Evolutionary conservation across 306 rosid species (phyloP).

Genomic region (Albizia julibrissin): DNA sequence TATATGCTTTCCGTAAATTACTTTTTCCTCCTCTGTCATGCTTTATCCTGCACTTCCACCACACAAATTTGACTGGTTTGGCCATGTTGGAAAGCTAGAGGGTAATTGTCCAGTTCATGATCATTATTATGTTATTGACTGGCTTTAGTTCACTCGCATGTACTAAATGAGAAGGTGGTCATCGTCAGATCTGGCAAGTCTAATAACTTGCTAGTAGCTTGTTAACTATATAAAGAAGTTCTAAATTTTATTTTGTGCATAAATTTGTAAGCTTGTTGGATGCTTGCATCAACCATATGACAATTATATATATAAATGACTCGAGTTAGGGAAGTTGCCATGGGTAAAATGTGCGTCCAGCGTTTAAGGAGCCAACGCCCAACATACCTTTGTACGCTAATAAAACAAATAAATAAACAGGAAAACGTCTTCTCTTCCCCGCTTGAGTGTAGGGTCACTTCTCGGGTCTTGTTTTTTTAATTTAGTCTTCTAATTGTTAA

Average conservation of each 20-base stretch:
- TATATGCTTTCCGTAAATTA: background rate
- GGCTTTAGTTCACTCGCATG: background rate
- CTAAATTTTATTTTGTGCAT: background rate
- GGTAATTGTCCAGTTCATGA: background rate
- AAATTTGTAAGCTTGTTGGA: background rate
- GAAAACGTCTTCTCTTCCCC: background rate
- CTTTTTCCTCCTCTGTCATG: background rate
- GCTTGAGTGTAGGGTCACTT: background rate
- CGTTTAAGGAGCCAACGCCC: background rate
- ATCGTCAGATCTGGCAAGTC: background rate
- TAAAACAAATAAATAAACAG: background rate
- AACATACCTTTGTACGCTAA: constrained; percentile 7
- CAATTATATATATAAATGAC: background rate
- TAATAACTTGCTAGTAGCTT: background rate
- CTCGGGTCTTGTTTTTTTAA: background rate
- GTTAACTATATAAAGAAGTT: no score
- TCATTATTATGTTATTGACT: constrained; percentile 3
- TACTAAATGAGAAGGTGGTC: background rate
- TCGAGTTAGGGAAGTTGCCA: no score
- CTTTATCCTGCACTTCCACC: background rate
- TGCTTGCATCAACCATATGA: background rate
- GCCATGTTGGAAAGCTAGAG: background rate
- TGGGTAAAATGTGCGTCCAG: background rate
- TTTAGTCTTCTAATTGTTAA: background rate
- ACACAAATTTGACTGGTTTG: background rate